Percentiles rank a stretch among this genome's conserved stretches.
Evolutionary conservation across 306 rosid genomes (phyloP).

Genomic region (Pterocarpus macrocarpus): DNA sequence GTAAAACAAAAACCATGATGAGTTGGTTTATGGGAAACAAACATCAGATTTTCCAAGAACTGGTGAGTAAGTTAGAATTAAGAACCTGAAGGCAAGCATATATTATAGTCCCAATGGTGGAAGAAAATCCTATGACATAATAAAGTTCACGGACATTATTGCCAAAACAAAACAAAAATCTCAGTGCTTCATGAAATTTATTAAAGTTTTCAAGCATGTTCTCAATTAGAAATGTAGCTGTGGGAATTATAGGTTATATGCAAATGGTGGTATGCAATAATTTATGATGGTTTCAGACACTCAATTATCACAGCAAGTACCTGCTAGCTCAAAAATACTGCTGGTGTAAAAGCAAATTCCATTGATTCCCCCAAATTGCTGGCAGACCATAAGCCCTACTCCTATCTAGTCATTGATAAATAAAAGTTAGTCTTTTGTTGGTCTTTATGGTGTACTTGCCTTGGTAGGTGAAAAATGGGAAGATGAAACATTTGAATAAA

Average conservation of each 20-base stretch:
- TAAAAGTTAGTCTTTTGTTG: not conserved
- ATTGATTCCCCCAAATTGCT: slow-evolving; percentile 95
- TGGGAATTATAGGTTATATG: not conserved
- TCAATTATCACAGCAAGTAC: slow-evolving; percentile 50
- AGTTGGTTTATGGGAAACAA: slow-evolving; percentile 11
- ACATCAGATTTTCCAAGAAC: slow-evolving; percentile 3
- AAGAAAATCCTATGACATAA: slow-evolving; percentile 70
- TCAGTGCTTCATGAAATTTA: slow-evolving; percentile 39
- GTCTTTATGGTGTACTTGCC: not conserved
- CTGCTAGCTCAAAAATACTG: slow-evolving; percentile 84
- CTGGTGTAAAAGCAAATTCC: slow-evolving; percentile 79
- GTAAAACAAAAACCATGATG: slow-evolving; percentile 35
- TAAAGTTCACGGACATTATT: slow-evolving; percentile 7
- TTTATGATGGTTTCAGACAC: slow-evolving; percentile 18
- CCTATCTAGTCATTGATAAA: slow-evolving; percentile 68
- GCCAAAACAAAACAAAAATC: slow-evolving; percentile 12
- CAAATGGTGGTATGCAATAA: slow-evolving; percentile 13
- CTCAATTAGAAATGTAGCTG: slow-evolving; percentile 4
- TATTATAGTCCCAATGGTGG: slow-evolving; percentile 62
- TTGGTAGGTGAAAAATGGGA: not conserved
- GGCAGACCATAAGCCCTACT: slow-evolving; percentile 88
- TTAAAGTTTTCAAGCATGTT: not conserved
- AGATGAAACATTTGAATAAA: not conserved
- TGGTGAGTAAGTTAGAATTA: slow-evolving; percentile 25
- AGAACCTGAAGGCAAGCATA: slow-evolving; percentile 84